Conservation (phyloP, 116 monocot species). For the Posidonia oceanica region DNA sequence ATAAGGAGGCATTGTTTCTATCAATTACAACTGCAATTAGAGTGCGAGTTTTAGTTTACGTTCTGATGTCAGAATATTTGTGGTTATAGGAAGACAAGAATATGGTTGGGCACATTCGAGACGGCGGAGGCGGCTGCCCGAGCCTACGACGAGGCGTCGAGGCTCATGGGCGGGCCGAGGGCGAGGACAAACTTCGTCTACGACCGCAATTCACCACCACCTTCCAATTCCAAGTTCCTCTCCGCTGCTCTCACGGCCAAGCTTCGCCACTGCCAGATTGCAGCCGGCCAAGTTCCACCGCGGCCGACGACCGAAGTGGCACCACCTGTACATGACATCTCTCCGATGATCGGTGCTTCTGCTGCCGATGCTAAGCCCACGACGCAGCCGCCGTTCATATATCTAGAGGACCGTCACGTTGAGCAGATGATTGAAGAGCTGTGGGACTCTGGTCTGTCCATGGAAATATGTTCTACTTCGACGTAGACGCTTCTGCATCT, state of each 20-base stretch:
- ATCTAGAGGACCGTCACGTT: constrained; percentile 45
- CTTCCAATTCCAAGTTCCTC: constrained; percentile 15
- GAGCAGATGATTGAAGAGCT: constrained; percentile 87
- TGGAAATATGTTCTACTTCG: constrained; percentile 43
- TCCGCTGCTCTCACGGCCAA: constrained; percentile 40
- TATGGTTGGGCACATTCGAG: constrained; percentile 74
- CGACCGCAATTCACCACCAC: constrained; percentile 7
- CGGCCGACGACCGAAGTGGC: neutral
- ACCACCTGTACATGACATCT: too few species aligned
- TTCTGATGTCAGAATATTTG: neutral
- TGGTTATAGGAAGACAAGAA: constrained; percentile 40
- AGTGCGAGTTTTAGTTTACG: neutral
- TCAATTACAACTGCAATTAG: too few species aligned
- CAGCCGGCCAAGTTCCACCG: neutral
- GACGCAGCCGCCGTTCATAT: neutral
- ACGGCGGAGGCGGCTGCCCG: constrained; percentile 57
- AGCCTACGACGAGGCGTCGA: constrained; percentile 64
- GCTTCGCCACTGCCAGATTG: constrained; percentile 25
- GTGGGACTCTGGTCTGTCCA: constrained; percentile 41
- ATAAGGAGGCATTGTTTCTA: too few species aligned
- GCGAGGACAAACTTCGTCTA: constrained; percentile 43
- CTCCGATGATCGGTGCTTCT: neutral
- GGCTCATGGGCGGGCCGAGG: constrained; percentile 42
- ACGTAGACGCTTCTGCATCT: neutral
- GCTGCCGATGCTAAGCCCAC: neutral